phyloP scores from a whole-genome alignment of 306 rosid genomes.

The Cicer cuneatum region DNA sequence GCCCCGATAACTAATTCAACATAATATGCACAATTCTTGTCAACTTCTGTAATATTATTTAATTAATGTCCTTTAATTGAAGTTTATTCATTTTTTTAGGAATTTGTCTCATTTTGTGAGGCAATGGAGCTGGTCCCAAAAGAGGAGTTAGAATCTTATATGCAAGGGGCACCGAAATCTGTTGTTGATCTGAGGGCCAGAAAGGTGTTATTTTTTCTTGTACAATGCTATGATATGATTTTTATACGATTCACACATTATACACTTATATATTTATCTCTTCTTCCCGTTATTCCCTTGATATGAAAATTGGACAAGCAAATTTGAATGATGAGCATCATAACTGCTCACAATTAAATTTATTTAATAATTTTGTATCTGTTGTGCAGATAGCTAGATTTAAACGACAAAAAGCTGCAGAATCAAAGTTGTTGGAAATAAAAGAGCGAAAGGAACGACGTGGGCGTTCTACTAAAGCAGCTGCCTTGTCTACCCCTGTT shows the following conservation, averaged over 20 bases:
- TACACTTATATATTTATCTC: slow-evolving; percentile 16
- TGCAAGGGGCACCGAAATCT: slow-evolving; percentile 60
- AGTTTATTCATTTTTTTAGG: slow-evolving; percentile 55
- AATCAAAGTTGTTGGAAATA: slow-evolving; percentile 85
- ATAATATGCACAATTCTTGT: neutral
- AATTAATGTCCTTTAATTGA: slow-evolving; percentile 1
- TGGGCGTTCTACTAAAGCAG: slow-evolving; percentile 86
- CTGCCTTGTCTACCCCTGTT: slow-evolving; percentile 89
- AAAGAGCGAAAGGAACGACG: slow-evolving; percentile 95
- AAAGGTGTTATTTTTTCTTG: slow-evolving; percentile 55
- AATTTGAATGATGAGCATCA: slow-evolving; percentile 13
- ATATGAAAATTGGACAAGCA: slow-evolving; percentile 32
- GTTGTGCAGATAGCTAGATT: slow-evolving; percentile 83
- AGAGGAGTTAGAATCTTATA: slow-evolving; percentile 72
- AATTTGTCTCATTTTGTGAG: slow-evolving; percentile 86
- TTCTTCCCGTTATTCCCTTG: neutral
- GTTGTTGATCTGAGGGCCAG: slow-evolving; percentile 82
- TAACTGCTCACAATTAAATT: slow-evolving; percentile 10
- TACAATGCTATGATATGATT: slow-evolving; percentile 2
- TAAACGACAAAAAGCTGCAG: slow-evolving; percentile 83
- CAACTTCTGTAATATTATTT: neutral
- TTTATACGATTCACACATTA: neutral
- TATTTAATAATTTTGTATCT: slow-evolving; percentile 35
- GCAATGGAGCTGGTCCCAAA: slow-evolving; percentile 85
- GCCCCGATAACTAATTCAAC: slow-evolving; percentile 1